Evolutionary conservation across 2,329 filamentous ascomycete genomes (phyloP).

Genomic region (Akanthomyces lecanii): DNA sequence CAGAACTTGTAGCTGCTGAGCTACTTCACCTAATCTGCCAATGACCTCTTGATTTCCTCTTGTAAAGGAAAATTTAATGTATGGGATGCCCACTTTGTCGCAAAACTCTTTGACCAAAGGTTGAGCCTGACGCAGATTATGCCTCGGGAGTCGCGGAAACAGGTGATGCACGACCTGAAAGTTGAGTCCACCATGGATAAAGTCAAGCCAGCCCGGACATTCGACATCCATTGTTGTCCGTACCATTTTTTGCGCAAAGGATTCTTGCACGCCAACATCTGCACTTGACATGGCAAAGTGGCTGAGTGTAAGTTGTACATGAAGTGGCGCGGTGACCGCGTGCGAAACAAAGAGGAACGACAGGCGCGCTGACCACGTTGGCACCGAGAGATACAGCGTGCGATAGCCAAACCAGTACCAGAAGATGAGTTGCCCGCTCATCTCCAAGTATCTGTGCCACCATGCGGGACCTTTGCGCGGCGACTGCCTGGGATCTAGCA

Average conservation of each 20-base stretch:
- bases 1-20: slow-evolving; percentile 51
- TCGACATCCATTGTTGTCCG: slow-evolving; percentile 93
- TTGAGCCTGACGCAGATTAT: slow-evolving; percentile 75
- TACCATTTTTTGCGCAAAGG: slow-evolving; percentile 85
- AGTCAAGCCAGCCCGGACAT: slow-evolving; percentile 83
- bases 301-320: slow-evolving; percentile 85
- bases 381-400: slow-evolving; percentile 69
- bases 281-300: slow-evolving; percentile 93
- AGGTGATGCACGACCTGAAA: slow-evolving; percentile 88
- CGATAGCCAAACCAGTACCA: slow-evolving; percentile 83
- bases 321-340: slow-evolving; percentile 72
- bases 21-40: slow-evolving; percentile 70
- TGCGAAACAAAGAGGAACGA: slow-evolving; percentile 76
- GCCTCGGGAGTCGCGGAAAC: slow-evolving; percentile 76
- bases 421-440: slow-evolving; percentile 72
- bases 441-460: slow-evolving; percentile 81
- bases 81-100: slow-evolving; percentile 75
- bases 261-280: slow-evolving; percentile 76
- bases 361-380: slow-evolving; percentile 65
- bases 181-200: slow-evolving; percentile 82
- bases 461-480: slow-evolving; percentile 71
- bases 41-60: slow-evolving; percentile 80
- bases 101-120: slow-evolving; percentile 77
- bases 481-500: slow-evolving; percentile 60
- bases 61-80: slow-evolving; percentile 80